Evolutionary conservation across 2,329 filamentous ascomycete genomes (phyloP).

Genomic region (Ceratocystis harringtonii): DNA sequence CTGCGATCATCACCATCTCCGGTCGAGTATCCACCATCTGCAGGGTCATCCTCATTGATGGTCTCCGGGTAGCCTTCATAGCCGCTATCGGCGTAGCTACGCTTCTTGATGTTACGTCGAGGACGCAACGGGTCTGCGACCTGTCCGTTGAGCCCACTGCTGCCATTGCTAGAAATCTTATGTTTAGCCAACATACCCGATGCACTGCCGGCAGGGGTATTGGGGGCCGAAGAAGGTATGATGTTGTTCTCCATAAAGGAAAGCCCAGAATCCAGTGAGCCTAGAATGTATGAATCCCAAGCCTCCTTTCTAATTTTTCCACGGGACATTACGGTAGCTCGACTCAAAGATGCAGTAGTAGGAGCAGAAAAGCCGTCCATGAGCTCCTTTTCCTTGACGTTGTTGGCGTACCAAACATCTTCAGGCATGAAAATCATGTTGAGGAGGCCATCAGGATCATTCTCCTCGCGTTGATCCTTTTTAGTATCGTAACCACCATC

Average conservation of each 20-base stretch:
- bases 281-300: constrained; percentile 19
- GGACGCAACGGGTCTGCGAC: constrained; percentile 37
- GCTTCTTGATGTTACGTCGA: constrained; percentile 54
- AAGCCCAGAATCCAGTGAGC: constrained; percentile 11
- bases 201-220: constrained; percentile 11
- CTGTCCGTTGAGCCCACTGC: constrained; percentile 4
- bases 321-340: constrained; percentile 42
- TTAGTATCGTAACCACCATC: constrained; percentile 47
- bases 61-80: constrained; percentile 63
- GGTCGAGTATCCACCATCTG: constrained; percentile 52
- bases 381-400: constrained; percentile 41
- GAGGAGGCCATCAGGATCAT: constrained; percentile 37
- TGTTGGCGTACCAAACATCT: constrained; percentile 41
- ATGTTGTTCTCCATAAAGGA: constrained; percentile 7
- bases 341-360: constrained; percentile 31
- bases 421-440: constrained; percentile 37
- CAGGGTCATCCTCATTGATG: constrained; percentile 51
- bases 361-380: constrained; percentile 35
- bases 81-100: constrained; percentile 59
- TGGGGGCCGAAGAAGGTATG: constrained; percentile 7
- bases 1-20: constrained; percentile 50
- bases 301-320: constrained; percentile 25
- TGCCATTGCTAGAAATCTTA: neutral
- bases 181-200: neutral
- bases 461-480: constrained; percentile 39